Conservation (phyloP, 352 stramenopile genomes). For the Saprolegnia diclina region DNA sequence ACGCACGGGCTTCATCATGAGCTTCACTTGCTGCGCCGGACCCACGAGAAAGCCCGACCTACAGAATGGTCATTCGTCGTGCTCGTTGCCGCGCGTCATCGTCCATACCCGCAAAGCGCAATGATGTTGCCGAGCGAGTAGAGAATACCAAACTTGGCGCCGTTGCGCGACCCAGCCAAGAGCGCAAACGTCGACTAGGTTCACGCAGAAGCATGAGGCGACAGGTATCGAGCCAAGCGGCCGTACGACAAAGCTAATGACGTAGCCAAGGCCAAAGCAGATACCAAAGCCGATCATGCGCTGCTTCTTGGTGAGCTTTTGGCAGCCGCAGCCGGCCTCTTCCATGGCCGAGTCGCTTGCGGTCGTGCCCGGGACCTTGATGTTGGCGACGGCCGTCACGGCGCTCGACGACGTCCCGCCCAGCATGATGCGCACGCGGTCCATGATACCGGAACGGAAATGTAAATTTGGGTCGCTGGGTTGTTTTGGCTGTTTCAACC, state of each 20-base stretch:
- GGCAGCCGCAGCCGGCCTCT: slow-evolving; percentile 33
- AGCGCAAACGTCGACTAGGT: slow-evolving; percentile 73
- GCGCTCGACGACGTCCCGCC: slow-evolving; percentile 1
- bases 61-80: background rate
- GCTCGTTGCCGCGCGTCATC: background rate
- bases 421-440: slow-evolving; percentile 16
- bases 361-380: slow-evolving; percentile 16
- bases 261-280: slow-evolving; percentile 75
- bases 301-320: slow-evolving; percentile 61
- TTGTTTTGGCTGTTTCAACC: slow-evolving; percentile 1
- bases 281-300: slow-evolving; percentile 59
- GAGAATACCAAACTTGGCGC: slow-evolving; percentile 73
- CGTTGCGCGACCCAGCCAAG: slow-evolving; percentile 55
- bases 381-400: slow-evolving; percentile 7
- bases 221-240: background rate
- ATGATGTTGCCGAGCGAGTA: slow-evolving; percentile 82
- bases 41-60: slow-evolving; percentile 79
- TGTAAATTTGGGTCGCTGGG: background rate
- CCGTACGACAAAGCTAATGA: slow-evolving; percentile 78
- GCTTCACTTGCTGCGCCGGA: slow-evolving; percentile 72
- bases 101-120: slow-evolving; percentile 63
- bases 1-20: slow-evolving; percentile 82
- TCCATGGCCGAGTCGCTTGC: background rate
- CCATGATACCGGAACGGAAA: background rate
- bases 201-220: background rate